Percentiles rank a stretch among this genome's conserved stretches.
Evolutionary conservation across 495 filamentous ascomycete species (phyloP).

Genomic region (Baudoinia panamericana): DNA sequence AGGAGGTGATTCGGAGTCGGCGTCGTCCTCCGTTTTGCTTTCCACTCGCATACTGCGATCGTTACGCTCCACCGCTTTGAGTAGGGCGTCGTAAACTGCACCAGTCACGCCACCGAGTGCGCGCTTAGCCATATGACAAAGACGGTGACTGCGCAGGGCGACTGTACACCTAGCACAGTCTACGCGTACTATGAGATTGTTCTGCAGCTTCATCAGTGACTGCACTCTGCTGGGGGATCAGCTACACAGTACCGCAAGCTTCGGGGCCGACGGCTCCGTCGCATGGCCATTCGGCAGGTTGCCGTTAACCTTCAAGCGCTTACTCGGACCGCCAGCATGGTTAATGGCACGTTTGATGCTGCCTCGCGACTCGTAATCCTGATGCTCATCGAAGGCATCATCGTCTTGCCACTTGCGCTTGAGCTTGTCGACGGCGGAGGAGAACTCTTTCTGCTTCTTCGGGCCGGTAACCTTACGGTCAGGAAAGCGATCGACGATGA

Average conservation of each 20-base stretch:
- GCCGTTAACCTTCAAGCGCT: slow-evolving; percentile 18
- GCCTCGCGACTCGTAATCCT: slow-evolving; percentile 7
- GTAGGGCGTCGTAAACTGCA: slow-evolving; percentile 59
- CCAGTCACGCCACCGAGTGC: slow-evolving; percentile 51
- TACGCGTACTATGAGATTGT: slow-evolving; percentile 56
- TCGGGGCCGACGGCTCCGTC: slow-evolving; percentile 6
- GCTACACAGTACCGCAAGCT: slow-evolving; percentile 18
- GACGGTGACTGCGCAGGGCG: slow-evolving; percentile 61
- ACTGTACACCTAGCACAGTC: slow-evolving; percentile 80
- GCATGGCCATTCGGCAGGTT: slow-evolving; percentile 15
- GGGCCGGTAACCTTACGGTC: slow-evolving; percentile 23
- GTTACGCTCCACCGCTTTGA: slow-evolving; percentile 55
- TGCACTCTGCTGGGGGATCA: slow-evolving; percentile 2
- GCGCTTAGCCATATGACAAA: slow-evolving; percentile 48
- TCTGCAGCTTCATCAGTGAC: slow-evolving; percentile 26
- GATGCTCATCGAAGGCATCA: slow-evolving; percentile 36
- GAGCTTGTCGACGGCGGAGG: slow-evolving; percentile 42
- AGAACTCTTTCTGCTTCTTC: slow-evolving; percentile 21
- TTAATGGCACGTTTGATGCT: slow-evolving; percentile 9
- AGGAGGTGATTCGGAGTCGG: slow-evolving; percentile 34
- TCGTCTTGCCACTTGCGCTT: slow-evolving; percentile 42
- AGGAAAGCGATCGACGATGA: slow-evolving; percentile 28
- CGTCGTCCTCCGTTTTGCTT: slow-evolving; percentile 30
- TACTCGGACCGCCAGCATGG: slow-evolving; percentile 2
- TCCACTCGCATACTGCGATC: slow-evolving; percentile 9